These are phyloP conservation scores for Apiotrichum veenhuisii DNA, from an alignment of 1,284 basidiomycete genomes.

Conservation along the genomic window DNA sequence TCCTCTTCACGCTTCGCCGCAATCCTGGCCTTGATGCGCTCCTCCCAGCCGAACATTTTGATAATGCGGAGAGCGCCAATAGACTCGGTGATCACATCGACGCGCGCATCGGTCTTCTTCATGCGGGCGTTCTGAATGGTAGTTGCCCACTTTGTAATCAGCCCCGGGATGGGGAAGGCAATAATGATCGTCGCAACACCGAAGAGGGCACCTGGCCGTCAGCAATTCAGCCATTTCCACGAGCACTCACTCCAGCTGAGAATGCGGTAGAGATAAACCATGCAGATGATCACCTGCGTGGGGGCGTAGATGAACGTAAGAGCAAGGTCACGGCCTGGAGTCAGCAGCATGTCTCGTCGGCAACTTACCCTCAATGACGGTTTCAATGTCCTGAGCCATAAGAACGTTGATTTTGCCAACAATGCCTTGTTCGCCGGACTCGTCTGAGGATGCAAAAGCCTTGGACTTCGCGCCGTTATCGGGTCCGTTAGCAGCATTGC, in stretches of 20 bases:
- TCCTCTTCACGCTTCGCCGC: slow-evolving; percentile 59
- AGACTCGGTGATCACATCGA: slow-evolving; percentile 55
- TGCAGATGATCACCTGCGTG: slow-evolving; percentile 40
- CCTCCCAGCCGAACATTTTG: slow-evolving; percentile 69
- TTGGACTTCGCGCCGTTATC: slow-evolving; percentile 9
- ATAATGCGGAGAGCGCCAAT: slow-evolving; percentile 54
- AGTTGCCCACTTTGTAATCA: slow-evolving; percentile 40
- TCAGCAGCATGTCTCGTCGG: background rate
- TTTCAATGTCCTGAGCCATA: slow-evolving; percentile 48
- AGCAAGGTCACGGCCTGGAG: slow-evolving; percentile 39
- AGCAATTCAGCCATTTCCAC: slow-evolving; percentile 36
- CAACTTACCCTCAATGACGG: slow-evolving; percentile 41
- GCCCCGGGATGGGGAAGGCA: slow-evolving; percentile 56
- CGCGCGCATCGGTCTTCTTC: slow-evolving; percentile 54
- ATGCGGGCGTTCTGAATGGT: slow-evolving; percentile 39
- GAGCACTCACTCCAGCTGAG: slow-evolving; percentile 46
- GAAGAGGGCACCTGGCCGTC: slow-evolving; percentile 52
- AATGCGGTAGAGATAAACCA: slow-evolving; percentile 41
- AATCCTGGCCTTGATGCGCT: slow-evolving; percentile 56
- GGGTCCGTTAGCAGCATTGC: slow-evolving; percentile 15
- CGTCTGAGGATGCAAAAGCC: background rate
- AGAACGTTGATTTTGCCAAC: slow-evolving; percentile 62
- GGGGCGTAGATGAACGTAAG: slow-evolving; percentile 44
- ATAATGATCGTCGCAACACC: slow-evolving; percentile 56
- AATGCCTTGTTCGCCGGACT: slow-evolving; percentile 45